Evolutionary conservation across 768 basidiomycete genomes (phyloP).

Genomic region (Pleurotus salmoneostramineus): DNA sequence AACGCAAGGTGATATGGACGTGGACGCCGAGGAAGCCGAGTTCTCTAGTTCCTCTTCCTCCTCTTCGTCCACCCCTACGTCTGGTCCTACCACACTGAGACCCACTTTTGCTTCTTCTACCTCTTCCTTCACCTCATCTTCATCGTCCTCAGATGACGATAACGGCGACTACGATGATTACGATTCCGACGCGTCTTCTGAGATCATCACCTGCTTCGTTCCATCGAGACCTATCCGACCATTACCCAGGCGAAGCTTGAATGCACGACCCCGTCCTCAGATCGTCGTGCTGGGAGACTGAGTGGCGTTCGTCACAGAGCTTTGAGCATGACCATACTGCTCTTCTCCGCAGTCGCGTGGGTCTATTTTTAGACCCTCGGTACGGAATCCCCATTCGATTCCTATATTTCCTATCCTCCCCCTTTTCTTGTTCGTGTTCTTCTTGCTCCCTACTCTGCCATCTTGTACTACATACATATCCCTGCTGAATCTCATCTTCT

Average conservation of each 20-base stretch:
- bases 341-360: too few species aligned
- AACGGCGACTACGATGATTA: not conserved
- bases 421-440: not conserved
- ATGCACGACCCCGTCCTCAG: not conserved
- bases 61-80: not conserved
- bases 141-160: not conserved
- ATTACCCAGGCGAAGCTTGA: slow-evolving; percentile 1
- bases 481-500: slow-evolving; percentile 7
- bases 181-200: slow-evolving; percentile 7
- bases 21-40: slow-evolving; percentile 18
- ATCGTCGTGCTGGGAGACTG: slow-evolving; percentile 3
- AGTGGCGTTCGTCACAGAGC: not conserved
- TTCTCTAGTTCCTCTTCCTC: slow-evolving; percentile 16
- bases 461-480: slow-evolving; percentile 3
- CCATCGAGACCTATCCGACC: slow-evolving; percentile 7
- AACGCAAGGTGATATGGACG: not conserved
- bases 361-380: too few species aligned
- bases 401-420: not conserved
- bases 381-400: not conserved
- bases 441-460: not conserved
- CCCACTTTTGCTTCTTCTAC: not conserved
- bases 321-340: too few species aligned
- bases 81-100: too few species aligned
- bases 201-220: slow-evolving; percentile 7
- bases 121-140: not conserved